These are phyloP conservation scores for Sechiopsis laciniata DNA, from an alignment of 306 rosid genomes.

Conservation along the genomic window DNA sequence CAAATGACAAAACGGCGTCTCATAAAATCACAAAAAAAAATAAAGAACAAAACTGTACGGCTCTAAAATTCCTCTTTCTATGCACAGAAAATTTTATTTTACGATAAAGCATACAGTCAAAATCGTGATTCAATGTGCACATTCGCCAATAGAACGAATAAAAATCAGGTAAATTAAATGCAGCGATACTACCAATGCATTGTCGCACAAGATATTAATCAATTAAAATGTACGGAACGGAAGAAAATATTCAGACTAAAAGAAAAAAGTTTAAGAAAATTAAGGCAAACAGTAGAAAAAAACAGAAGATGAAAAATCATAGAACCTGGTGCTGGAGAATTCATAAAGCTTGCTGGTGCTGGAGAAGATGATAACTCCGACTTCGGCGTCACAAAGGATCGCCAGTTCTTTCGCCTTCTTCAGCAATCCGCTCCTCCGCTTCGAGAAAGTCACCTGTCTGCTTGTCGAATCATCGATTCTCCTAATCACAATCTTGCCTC, in stretches of 20 bases:
- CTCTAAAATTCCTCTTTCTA: neutral
- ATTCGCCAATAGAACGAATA: slow-evolving; percentile 14
- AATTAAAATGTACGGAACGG: slow-evolving; percentile 3
- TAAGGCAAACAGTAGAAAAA: slow-evolving; percentile 17
- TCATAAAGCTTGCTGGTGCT: slow-evolving; percentile 89
- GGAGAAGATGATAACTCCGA: slow-evolving; percentile 83
- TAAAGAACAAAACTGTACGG: neutral
- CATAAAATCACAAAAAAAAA: neutral
- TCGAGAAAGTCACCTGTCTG: slow-evolving; percentile 86
- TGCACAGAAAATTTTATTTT: neutral
- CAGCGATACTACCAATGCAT: slow-evolving; percentile 1
- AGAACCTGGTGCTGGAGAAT: slow-evolving; percentile 65
- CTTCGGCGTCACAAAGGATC: slow-evolving; percentile 24
- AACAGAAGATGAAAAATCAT: slow-evolving; percentile 2
- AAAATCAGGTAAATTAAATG: neutral
- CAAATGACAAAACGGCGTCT: neutral
- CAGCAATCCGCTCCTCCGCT: slow-evolving; percentile 73
- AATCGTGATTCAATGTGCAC: slow-evolving; percentile 18
- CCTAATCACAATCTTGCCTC: slow-evolving; percentile 94
- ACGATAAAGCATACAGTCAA: neutral
- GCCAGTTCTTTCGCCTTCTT: slow-evolving; percentile 94
- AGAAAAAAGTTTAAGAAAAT: slow-evolving; percentile 6
- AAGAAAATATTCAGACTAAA: neutral
- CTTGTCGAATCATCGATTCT: slow-evolving; percentile 90
- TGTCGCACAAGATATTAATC: slow-evolving; percentile 14